Percentiles rank a stretch among this genome's conserved stretches.
phyloP scores from a whole-genome alignment of 768 basidiomycete genomes.

The Russula sp. region DNA sequence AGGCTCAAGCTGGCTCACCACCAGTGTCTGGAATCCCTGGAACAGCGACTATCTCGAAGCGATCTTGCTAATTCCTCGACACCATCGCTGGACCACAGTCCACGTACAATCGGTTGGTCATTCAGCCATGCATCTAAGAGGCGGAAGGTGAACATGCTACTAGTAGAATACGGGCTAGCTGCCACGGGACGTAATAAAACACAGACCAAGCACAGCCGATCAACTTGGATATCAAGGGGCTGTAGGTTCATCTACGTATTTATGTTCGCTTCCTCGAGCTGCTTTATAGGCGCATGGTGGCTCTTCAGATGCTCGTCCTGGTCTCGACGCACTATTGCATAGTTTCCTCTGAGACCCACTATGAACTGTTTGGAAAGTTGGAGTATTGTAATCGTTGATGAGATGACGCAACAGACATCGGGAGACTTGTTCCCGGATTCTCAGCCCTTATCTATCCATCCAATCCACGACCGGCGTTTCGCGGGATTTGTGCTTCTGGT shows the following conservation, averaged over 20 bases:
- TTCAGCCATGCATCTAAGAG: slow-evolving; percentile 10
- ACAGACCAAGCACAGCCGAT: not conserved
- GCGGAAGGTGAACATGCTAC: not conserved
- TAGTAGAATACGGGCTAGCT: not conserved
- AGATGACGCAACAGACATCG: too few species aligned
- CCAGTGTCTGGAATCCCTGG: slow-evolving; percentile 4
- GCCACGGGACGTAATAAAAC: not conserved
- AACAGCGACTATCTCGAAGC: not conserved
- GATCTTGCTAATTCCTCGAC: not conserved
- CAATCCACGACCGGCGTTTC: too few species aligned
- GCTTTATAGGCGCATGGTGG: not conserved
- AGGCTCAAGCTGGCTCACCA: not conserved
- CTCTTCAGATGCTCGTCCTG: too few species aligned
- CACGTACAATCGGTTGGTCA: slow-evolving; percentile 4
- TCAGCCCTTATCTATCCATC: too few species aligned
- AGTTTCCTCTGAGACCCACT: too few species aligned
- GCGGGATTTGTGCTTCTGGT: too few species aligned
- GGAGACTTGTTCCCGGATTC: too few species aligned
- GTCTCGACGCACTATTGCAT: too few species aligned
- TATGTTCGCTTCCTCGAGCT: not conserved
- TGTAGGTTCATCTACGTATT: not conserved
- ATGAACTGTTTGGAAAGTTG: too few species aligned
- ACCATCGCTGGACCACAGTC: not conserved
- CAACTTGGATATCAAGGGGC: not conserved
- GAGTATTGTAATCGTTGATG: too few species aligned